These are phyloP conservation scores for Pichia rugopelliculosa DNA, from an alignment of 805 yeast genomes.

Conservation along the genomic window DNA sequence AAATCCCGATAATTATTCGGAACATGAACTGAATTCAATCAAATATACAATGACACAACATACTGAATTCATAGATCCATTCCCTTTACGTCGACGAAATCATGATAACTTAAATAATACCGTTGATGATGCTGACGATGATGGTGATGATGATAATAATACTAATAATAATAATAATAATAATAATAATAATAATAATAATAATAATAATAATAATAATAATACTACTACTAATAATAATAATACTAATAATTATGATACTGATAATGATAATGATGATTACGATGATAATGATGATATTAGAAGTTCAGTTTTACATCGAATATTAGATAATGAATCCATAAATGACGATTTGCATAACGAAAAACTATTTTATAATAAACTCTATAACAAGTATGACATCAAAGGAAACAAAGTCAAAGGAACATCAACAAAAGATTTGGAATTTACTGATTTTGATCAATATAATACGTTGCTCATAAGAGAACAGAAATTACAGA, in stretches of 20 bases:
- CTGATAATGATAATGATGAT: neutral
- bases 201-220: too few relatives aligned
- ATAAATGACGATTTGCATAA: constrained; percentile 4
- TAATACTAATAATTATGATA: too few relatives aligned
- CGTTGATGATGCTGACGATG: too few relatives aligned
- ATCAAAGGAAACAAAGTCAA: neutral
- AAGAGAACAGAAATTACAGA: constrained; percentile 22
- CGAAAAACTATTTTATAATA: constrained; percentile 17
- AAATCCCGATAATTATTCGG: neutral
- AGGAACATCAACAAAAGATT: neutral
- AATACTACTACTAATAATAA: too few relatives aligned
- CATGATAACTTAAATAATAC: neutral
- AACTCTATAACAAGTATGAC: constrained; percentile 19
- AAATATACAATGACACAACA: neutral
- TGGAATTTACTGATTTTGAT: constrained; percentile 23
- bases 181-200: too few relatives aligned
- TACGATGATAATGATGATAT: constrained; percentile 12
- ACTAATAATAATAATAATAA: neutral
- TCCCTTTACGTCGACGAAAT: neutral
- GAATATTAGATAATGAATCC: constrained; percentile 18
- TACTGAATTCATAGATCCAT: neutral
- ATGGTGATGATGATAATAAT: neutral
- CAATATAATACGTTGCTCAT: constrained; percentile 20
- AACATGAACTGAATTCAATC: neutral
- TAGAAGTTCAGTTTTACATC: constrained; percentile 18